A percentile compares a stretch with the other conserved stretches of the same genome.
Evolutionary conservation across 345 rosid genomes (phyloP).

Genomic region (Eucalyptus cloeziana): DNA sequence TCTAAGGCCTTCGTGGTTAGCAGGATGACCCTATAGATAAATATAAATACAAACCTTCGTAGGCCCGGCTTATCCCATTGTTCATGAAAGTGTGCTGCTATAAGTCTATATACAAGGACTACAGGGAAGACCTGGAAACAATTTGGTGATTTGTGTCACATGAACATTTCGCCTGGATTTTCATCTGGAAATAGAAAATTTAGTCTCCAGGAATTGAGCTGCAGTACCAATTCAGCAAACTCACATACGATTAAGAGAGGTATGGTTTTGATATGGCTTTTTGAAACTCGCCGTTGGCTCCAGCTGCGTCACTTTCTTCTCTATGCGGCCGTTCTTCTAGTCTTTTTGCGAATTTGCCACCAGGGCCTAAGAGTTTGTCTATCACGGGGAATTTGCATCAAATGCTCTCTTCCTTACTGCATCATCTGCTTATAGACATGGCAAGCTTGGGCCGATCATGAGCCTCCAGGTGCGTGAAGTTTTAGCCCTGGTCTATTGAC

Average conservation of each 20-base stretch:
- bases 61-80: not conserved
- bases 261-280: not conserved
- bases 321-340: not conserved
- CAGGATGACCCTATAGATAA: no score
- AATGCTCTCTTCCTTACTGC: constrained; percentile 1
- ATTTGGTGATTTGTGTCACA: not conserved
- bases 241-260: not conserved
- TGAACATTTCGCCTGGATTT: not conserved
- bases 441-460: constrained; percentile 6
- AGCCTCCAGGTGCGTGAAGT: constrained; percentile 7
- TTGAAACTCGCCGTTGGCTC: not conserved
- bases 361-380: constrained; percentile 2
- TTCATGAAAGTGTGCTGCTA: not conserved
- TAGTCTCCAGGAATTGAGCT: not conserved
- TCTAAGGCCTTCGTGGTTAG: not conserved
- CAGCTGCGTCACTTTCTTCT: not conserved
- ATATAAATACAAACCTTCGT: not conserved
- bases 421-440: not conserved
- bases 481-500: not conserved
- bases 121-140: not conserved
- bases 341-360: not conserved
- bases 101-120: not conserved
- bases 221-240: not conserved
- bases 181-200: not conserved
- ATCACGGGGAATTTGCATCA: constrained; percentile 11